phyloP scores from a whole-genome alignment of 345 rosid species.

The Cardamine occulta region DNA sequence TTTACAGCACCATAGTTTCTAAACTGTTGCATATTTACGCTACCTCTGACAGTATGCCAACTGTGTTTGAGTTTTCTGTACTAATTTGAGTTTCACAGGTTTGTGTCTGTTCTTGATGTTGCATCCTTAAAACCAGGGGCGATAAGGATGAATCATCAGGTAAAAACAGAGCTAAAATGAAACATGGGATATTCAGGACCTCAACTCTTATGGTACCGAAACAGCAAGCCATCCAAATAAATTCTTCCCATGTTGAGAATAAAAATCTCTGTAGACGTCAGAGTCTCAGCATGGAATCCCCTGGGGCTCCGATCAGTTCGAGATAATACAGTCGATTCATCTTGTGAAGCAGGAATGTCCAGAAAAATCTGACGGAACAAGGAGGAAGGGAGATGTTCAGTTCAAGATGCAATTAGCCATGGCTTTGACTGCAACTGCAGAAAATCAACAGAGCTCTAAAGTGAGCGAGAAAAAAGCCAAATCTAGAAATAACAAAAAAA shows the following conservation, averaged over 20 bases:
- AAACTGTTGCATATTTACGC: conserved; percentile 1
- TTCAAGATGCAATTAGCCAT: conserved; percentile 90
- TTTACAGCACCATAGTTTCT: neutral
- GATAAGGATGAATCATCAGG: conserved; percentile 51
- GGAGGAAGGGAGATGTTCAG: conserved; percentile 85
- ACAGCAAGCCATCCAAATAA: conserved; percentile 46
- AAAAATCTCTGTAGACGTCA: conserved; percentile 41
- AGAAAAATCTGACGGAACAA: conserved; percentile 53
- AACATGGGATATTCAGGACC: conserved; percentile 60
- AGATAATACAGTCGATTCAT: conserved; percentile 35
- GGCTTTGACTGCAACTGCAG: conserved; percentile 73
- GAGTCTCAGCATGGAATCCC: conserved; percentile 37
- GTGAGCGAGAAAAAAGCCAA: conserved; percentile 40
- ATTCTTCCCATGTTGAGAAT: conserved; percentile 45
- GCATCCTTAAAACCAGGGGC: conserved; percentile 73
- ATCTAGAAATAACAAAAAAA: conserved; percentile 48
- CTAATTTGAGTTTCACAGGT: conserved; percentile 52
- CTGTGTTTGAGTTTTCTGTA: conserved; percentile 21
- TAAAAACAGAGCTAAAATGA: conserved; percentile 48
- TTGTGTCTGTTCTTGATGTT: conserved; percentile 89
- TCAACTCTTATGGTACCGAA: conserved; percentile 81
- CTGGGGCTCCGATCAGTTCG: conserved; percentile 39
- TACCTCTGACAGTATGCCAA: conserved; percentile 18
- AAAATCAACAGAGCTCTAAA: conserved; percentile 33
- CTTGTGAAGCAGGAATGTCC: conserved; percentile 43